Evolutionary conservation across 345 rosid genomes (phyloP).

Genomic region (Salix purpurea): DNA sequence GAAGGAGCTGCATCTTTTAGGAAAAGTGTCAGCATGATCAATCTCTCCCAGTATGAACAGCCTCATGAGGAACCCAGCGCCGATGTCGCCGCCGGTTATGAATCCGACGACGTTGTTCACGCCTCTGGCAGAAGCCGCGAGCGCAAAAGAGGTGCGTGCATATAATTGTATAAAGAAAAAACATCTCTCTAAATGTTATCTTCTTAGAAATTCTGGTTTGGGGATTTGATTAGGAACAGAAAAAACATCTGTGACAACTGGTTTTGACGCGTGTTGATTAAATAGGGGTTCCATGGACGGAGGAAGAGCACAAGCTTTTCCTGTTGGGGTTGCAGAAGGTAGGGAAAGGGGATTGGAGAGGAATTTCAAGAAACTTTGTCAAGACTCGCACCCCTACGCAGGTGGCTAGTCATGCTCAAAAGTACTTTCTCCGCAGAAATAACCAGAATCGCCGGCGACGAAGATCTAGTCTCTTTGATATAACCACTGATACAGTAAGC

Average conservation of each 20-base stretch:
- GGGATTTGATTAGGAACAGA: not conserved
- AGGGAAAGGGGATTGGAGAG: slow-evolving; percentile 84
- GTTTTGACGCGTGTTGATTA: not conserved
- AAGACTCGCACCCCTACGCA: slow-evolving; percentile 79
- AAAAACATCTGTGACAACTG: not conserved
- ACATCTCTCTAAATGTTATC: no score
- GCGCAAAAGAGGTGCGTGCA: slow-evolving; percentile 58
- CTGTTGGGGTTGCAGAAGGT: slow-evolving; percentile 61
- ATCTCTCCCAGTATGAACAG: slow-evolving; percentile 59
- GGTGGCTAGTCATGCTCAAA: slow-evolving; percentile 84
- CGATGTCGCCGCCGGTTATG: slow-evolving; percentile 51
- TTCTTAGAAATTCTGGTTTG: not conserved
- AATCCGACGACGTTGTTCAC: slow-evolving; percentile 70
- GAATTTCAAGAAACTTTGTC: slow-evolving; percentile 69
- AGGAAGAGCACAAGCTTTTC: slow-evolving; percentile 66
- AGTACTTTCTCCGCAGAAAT: slow-evolving; percentile 63
- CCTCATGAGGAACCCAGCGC: slow-evolving; percentile 39
- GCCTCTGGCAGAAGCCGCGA: slow-evolving; percentile 59
- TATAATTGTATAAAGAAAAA: no score
- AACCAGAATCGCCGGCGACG: slow-evolving; percentile 69
- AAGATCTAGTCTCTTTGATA: slow-evolving; percentile 71
- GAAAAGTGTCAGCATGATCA: slow-evolving; percentile 66
- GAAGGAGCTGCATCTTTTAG: slow-evolving; percentile 46
- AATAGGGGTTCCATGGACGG: slow-evolving; percentile 77
- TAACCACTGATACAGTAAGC: slow-evolving; percentile 52